Evolutionary conservation across 495 filamentous ascomycete genomes (phyloP), one percentile per base, ranked within the genome.

Genomic region (Penicillium argentinense): DNA sequence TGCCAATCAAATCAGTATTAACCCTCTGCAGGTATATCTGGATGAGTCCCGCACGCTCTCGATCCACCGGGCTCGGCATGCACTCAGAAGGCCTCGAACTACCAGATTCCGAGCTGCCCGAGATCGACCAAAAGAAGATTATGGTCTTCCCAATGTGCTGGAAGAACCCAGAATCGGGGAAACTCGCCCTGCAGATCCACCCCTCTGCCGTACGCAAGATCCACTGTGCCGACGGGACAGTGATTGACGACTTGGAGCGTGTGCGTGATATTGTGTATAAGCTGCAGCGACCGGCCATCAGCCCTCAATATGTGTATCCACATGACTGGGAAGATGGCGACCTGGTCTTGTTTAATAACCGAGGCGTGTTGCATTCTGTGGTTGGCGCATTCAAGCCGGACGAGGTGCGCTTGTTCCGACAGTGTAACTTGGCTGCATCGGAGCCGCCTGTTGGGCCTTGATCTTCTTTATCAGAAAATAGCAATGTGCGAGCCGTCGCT

Each of bases 301-400:
- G 74, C 14, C 84, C 86, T 1, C 61, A 73, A 44, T 75, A 73
- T 51, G 86, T 88, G 24, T 88, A 88, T 63, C 63, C 83, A 9
- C 83, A 88, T 62, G 85, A 88, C 51, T 88, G 86, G 85, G 74
- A 81, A 50, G 81, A 86, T 53, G 84, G 85, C 6, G 85, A 87
- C 53, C 63, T 87, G 41, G 86, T 88, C 3, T 62, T 89, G 24
- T 88, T 89, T 60, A 82, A 88, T 54, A 88, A 88, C 57, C 78
- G 83, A 8, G 85, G 85, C 1, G 75, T 87, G 16, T 51, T 88
- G 40, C 86, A 90, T 62, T 80, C 79, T 3, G 85, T 89, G 27
- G 85, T 88, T 0, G 86, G 85, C 1, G 83, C 83, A 1, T 89
- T 90, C 63, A 77, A 75, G 32, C 75, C 81, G 13, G 82, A 85